These are phyloP conservation scores for Irpex sp. DNA, from an alignment of 1,284 basidiomycete genomes.

Conservation along the genomic window DNA sequence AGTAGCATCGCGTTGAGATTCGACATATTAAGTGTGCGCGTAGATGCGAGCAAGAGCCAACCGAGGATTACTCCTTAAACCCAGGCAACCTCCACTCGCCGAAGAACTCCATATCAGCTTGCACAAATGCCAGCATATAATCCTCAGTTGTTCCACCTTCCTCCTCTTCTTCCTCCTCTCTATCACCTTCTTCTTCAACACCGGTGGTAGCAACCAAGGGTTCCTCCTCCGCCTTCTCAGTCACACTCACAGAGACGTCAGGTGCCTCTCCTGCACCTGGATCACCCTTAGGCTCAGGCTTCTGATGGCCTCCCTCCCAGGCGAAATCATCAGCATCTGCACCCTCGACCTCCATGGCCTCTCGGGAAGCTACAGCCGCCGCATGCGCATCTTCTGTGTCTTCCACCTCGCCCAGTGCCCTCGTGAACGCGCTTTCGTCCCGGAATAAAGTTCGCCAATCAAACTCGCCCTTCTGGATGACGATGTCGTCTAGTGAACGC, in stretches of 20 bases:
- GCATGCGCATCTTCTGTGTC: slow-evolving; percentile 85
- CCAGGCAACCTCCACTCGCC: slow-evolving; percentile 53
- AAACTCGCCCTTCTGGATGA: slow-evolving; percentile 94
- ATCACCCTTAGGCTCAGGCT: slow-evolving; percentile 8
- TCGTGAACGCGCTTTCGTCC: slow-evolving; percentile 50
- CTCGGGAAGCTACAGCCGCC: slow-evolving; percentile 73
- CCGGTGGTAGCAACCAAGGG: slow-evolving; percentile 26
- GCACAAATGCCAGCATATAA: slow-evolving; percentile 83
- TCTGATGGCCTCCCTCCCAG: slow-evolving; percentile 33
- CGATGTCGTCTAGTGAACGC: slow-evolving; percentile 84
- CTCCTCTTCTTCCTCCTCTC: slow-evolving; percentile 40
- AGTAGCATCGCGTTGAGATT: neutral
- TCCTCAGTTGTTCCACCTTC: slow-evolving; percentile 75
- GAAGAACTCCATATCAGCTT: slow-evolving; percentile 78
- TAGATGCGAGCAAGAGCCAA: no score
- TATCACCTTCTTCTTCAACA: slow-evolving; percentile 27
- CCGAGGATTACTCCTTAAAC: slow-evolving; percentile 25
- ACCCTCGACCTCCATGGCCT: slow-evolving; percentile 67
- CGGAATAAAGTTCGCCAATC: slow-evolving; percentile 89
- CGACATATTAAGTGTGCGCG: neutral
- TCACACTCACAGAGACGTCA: slow-evolving; percentile 22
- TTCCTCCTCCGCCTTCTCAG: slow-evolving; percentile 23
- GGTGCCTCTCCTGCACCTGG: slow-evolving; percentile 22
- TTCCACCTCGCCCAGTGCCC: slow-evolving; percentile 81
- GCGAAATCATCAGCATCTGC: slow-evolving; percentile 78